A percentile compares a stretch with the other conserved stretches of the same genome.
phyloP scores from a whole-genome alignment of 495 filamentous ascomycete species.

The Peziza echinospora region DNA sequence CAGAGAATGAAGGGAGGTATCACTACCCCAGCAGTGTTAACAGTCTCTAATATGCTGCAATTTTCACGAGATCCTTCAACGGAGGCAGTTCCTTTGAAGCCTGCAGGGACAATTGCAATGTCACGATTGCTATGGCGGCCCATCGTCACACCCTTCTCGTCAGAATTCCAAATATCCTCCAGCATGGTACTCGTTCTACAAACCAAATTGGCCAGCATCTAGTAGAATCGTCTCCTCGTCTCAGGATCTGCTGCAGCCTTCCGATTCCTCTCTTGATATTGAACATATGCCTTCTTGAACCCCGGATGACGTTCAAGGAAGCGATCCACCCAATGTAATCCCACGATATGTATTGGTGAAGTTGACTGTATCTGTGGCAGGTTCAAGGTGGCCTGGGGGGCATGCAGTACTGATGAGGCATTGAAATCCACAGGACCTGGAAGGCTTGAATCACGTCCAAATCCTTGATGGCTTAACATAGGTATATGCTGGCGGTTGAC shows the following conservation, averaged over 20 bases:
- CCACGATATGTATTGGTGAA: not conserved
- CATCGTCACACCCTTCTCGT: not conserved
- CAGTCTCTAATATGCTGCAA: not conserved
- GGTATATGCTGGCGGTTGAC: not conserved
- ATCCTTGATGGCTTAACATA: not conserved
- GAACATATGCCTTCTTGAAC: not conserved
- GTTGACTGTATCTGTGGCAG: too few species aligned
- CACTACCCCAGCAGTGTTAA: not conserved
- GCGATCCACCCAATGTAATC: not conserved
- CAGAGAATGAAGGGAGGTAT: not conserved
- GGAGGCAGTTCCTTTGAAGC: not conserved
- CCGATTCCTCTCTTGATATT: not conserved
- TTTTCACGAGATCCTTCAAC: not conserved
- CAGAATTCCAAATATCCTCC: not conserved
- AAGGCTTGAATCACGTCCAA: too few species aligned
- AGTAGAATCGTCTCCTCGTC: not conserved
- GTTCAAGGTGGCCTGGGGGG: not conserved
- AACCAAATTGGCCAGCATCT: not conserved
- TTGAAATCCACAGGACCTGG: not conserved
- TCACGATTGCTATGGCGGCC: not conserved
- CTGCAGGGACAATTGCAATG: not conserved
- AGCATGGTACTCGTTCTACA: not conserved
- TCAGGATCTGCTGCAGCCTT: not conserved
- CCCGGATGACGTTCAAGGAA: not conserved
- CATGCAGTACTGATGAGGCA: not conserved